phyloP scores from a whole-genome alignment of 345 rosid species.

The Anacardium occidentale region DNA sequence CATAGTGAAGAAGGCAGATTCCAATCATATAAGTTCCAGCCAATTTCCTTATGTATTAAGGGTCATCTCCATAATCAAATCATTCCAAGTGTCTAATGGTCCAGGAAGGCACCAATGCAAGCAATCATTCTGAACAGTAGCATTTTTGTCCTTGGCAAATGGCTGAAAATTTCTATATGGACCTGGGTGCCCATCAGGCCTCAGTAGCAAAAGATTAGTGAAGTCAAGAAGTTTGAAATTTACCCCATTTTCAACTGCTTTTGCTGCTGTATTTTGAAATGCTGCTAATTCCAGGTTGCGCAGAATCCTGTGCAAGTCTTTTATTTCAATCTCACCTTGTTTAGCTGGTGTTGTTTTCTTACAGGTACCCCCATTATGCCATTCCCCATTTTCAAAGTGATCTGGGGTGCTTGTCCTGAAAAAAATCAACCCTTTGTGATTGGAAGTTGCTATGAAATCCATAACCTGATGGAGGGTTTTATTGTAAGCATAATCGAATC shows the following conservation, averaged over 20 bases:
- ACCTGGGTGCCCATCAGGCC: conserved; percentile 96
- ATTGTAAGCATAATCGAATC: conserved; percentile 74
- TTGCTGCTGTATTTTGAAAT: conserved; percentile 49
- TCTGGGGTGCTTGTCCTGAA: conserved; percentile 88
- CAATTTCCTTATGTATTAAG: conserved; percentile 37
- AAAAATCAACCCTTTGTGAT: conserved; percentile 54
- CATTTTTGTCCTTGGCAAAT: conserved; percentile 59
- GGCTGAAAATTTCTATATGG: conserved; percentile 72
- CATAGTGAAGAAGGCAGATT: not conserved
- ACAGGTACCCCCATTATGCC: conserved; percentile 89
- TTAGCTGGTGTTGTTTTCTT: conserved; percentile 50
- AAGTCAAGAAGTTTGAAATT: conserved; percentile 74
- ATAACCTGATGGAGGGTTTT: conserved; percentile 54
- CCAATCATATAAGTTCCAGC: not conserved
- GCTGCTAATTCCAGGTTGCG: conserved; percentile 57
- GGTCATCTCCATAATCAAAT: conserved; percentile 76
- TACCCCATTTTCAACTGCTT: conserved; percentile 44
- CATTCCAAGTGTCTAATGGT: conserved; percentile 82
- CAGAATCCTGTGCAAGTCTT: conserved; percentile 58
- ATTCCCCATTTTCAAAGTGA: conserved; percentile 91
- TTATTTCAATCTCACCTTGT: conserved; percentile 61
- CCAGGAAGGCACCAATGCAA: conserved; percentile 99
- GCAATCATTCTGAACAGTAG: conserved; percentile 81
- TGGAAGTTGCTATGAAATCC: conserved; percentile 52
- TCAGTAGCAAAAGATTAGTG: conserved; percentile 52